A percentile compares a stretch with the other conserved stretches of the same genome.
Conservation (phyloP, 306 rosid genomes). For the Lagenaria siceraria region DNA sequence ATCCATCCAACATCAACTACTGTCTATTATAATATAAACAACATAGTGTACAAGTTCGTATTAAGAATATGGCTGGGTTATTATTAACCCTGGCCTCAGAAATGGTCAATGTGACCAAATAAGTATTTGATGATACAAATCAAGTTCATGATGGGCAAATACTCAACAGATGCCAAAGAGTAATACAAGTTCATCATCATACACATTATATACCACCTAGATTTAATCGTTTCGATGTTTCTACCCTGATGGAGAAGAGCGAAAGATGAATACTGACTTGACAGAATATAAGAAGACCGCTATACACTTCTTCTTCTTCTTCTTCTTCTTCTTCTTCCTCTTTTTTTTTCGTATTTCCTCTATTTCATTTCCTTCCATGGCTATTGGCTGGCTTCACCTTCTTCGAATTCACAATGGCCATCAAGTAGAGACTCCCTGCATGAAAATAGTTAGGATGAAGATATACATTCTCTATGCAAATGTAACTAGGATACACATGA, state of each 20-base stretch:
- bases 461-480: not conserved
- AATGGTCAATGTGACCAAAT: conserved; percentile 5
- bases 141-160: not conserved
- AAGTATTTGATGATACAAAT: not conserved
- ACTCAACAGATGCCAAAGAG: not conserved
- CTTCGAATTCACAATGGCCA: not conserved
- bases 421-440: not conserved
- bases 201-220: not conserved
- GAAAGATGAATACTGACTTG: not conserved
- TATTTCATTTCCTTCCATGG: not conserved
- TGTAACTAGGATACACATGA: not conserved
- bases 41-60: not conserved
- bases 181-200: not conserved
- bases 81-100: not conserved
- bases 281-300: not conserved
- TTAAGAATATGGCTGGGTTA: not conserved
- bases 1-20: not conserved
- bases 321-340: not conserved
- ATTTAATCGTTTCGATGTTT: not conserved
- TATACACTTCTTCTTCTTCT: not conserved
- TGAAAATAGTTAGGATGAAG: not conserved
- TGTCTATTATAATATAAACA: not conserved
- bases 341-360: not conserved
- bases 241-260: not conserved
- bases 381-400: not conserved